Evolutionary conservation across 495 filamentous ascomycete genomes (phyloP).

Genomic region (Penicillium arizonense): DNA sequence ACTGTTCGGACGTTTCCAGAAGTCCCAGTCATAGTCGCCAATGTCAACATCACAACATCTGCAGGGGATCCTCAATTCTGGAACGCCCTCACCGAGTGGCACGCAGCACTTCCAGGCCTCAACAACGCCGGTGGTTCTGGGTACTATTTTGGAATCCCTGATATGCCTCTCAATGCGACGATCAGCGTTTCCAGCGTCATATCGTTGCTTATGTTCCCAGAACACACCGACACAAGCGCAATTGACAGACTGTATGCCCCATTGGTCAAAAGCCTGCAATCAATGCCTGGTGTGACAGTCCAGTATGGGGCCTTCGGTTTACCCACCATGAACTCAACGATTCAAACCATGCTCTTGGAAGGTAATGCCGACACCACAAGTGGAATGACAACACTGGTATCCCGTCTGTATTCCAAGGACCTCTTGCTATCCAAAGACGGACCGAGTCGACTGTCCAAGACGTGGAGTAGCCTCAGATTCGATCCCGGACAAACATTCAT

Average conservation of each 20-base stretch:
- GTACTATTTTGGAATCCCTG: slow-evolving; percentile 35
- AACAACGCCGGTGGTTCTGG: slow-evolving; percentile 34
- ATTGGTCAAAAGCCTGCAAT: slow-evolving; percentile 13
- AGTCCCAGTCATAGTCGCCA: slow-evolving; percentile 32
- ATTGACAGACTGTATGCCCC: slow-evolving; percentile 18
- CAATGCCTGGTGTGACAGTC: slow-evolving; percentile 12
- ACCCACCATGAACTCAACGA: slow-evolving; percentile 20
- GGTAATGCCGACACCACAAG: slow-evolving; percentile 14
- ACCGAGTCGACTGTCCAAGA: slow-evolving; percentile 7
- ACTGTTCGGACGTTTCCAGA: slow-evolving; percentile 40
- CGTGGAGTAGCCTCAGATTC: slow-evolving; percentile 14
- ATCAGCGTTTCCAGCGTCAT: slow-evolving; percentile 14
- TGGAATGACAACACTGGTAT: slow-evolving; percentile 5
- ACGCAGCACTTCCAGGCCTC: slow-evolving; percentile 29
- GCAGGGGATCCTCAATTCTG: slow-evolving; percentile 25
- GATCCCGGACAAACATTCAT: slow-evolving; percentile 11
- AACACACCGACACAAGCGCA: slow-evolving; percentile 17
- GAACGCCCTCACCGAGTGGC: slow-evolving; percentile 29
- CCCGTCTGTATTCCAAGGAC: slow-evolving; percentile 31
- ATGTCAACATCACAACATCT: slow-evolving; percentile 34
- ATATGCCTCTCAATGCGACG: slow-evolving; percentile 13
- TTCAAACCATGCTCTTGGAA: slow-evolving; percentile 12
- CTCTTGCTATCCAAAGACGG: slow-evolving; percentile 7
- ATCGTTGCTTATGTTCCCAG: slow-evolving; percentile 22
- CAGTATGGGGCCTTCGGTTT: slow-evolving; percentile 11